Conservation (phyloP, 164 flowering plant species). For the Stephania cephalantha region DNA sequence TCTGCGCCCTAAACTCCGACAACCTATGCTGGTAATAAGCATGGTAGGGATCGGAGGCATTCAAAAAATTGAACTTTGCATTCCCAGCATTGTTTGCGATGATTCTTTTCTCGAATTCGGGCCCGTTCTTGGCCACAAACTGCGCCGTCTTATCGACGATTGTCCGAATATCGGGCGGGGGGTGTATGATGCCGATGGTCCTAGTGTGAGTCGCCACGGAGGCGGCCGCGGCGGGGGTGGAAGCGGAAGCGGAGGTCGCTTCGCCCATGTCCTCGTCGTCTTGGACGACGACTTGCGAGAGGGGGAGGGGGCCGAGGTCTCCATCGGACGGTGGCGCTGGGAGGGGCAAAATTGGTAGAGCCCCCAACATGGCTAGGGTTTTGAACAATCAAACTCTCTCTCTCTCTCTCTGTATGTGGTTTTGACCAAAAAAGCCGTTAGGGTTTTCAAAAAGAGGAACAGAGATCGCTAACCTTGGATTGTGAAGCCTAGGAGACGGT, state of each 20-base stretch:
- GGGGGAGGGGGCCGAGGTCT: constrained; percentile 67
- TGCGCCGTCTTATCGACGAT: constrained; percentile 88
- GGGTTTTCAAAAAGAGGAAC: too few relatives aligned
- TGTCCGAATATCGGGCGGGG: constrained; percentile 88
- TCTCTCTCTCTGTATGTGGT: too few relatives aligned
- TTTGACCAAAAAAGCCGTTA: too few relatives aligned
- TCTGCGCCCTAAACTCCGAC: constrained; percentile 72
- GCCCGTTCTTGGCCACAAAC: constrained; percentile 92
- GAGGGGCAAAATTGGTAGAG: constrained; percentile 60
- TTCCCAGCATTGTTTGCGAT: constrained; percentile 76
- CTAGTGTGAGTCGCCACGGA: constrained; percentile 80
- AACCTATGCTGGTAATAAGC: constrained; percentile 88
- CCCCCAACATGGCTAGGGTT: constrained; percentile 44
- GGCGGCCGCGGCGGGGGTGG: not conserved
- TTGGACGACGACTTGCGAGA: constrained; percentile 41
- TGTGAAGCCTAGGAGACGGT: too few relatives aligned
- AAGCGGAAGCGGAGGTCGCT: constrained; percentile 24
- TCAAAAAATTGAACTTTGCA: constrained; percentile 86
- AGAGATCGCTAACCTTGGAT: too few relatives aligned
- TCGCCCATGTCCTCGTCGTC: constrained; percentile 16
- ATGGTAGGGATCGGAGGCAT: constrained; percentile 83
- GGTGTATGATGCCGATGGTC: constrained; percentile 92
- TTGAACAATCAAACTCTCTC: too few relatives aligned
- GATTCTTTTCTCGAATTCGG: constrained; percentile 89
- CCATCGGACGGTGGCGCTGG: constrained; percentile 92